Evolutionary conservation across 2,329 filamentous ascomycete species (phyloP), one percentile per base, ranked within the genome.

Genomic region (Trichoderma simmonsii): DNA sequence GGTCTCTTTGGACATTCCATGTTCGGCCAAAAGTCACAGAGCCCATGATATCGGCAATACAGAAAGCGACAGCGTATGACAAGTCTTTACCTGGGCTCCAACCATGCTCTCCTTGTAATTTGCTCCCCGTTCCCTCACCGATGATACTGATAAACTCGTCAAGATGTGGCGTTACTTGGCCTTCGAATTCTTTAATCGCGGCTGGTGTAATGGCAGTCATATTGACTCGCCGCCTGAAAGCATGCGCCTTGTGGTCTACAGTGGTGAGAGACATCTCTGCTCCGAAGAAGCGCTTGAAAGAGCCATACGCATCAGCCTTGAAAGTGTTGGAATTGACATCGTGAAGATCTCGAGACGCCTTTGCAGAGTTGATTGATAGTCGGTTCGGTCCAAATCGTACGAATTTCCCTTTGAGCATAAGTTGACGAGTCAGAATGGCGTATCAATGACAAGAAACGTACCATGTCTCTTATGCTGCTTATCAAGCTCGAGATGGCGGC

Each of bases 31-130:
- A 73, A 11, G 73, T 73, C 36, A 74, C 60, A n/a, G 66, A 74
- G 39, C 73, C 73, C 73, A 73, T 74, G 7, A 74, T 74, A 32
- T 74, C 72, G 36, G 73, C 68, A 43, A 74, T 73, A 24, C 72
- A 73, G 34, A 71, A 73, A 28, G 67, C 72, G n/a, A 74, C 62
- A n/a, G 57, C 36, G 26, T 64, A 65, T 2, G 68, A 68, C 67
- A 74, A 71, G 28, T 74, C 71, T 21, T 73, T 67, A 12, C 66
- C 62, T 5, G 28, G 26, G 32, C 71, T 69, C 73, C 73, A 74
- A 36, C 73, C 72, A 8, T 57, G 9, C 21, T 74, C 64, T 24
- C 68, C 71, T 28, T 64, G 54, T 12, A 26, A 24, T n/a, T 56
- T 73, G 54, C 18, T 30, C 6, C 67, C 71, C 12, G 28, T 60